Evolutionary conservation across 208 protist genomes (phyloP), one percentile per base, ranked within the genome.

Genomic region (Crithidia expoeki): DNA sequence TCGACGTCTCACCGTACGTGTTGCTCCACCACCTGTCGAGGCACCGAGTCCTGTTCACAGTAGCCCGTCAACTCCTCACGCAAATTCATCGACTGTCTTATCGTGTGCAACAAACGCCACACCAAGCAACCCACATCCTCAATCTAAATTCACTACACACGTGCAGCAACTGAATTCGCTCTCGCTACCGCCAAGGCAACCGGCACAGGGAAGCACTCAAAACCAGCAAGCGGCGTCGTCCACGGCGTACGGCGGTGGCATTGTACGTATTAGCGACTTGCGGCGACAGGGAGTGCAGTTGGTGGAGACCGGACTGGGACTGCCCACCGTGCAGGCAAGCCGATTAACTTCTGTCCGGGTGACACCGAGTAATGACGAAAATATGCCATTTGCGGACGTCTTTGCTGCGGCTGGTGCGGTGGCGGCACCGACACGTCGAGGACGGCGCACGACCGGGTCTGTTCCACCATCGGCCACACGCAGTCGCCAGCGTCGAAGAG

Each of bases 181-280:
- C n/a, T n/a, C n/a, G n/a, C n/a, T n/a, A n/a, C n/a, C n/a, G n/a
- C n/a, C n/a, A n/a, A n/a, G n/a, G n/a, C n/a, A n/a, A n/a, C n/a
- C n/a, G n/a, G n/a, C n/a, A n/a, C n/a, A n/a, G n/a, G n/a, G n/a
- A n/a, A n/a, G n/a, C n/a, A n/a, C 42, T 33, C 21, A 50, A 30
- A 12, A 5, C 19, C 23, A 50, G 17, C 1, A n/a, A 14, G 14
- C 55, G 11, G 23, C 28, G 38, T 50, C 56, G 38, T 61, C 62
- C 17, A 40, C 21, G 1, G 27, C 66, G 2, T 93, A 93, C 42
- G 86, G 86, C 9, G 83, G 83, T 40, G 86, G 82, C 21, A 71
- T 94, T 66, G 79, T 90, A 12, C 79, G 88, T 23, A 69, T 96
- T 51, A 96, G 88, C 60, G 90, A 93, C 27, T 56, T 93, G 52